phyloP scores from a whole-genome alignment of 148 eudicot species.

The Amaranthus cruentus region DNA sequence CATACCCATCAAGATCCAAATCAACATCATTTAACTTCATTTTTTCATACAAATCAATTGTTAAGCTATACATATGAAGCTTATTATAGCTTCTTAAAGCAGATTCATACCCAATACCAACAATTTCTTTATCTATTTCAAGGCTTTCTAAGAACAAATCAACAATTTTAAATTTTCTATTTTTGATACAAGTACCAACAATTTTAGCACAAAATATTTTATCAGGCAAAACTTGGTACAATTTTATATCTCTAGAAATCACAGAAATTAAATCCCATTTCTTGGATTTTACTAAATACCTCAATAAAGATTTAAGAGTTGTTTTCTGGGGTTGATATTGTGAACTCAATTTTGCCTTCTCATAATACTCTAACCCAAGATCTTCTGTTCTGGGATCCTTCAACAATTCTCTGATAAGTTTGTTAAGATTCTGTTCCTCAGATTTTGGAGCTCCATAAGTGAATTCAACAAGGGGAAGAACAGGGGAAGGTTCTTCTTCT shows the following conservation, averaged over 20 bases:
- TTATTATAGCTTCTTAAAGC: constrained; percentile 74
- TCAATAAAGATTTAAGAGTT: constrained; percentile 42
- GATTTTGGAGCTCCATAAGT: constrained; percentile 1
- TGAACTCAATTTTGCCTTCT: constrained; percentile 40
- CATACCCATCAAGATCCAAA: constrained; percentile 49
- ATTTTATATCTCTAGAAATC: constrained; percentile 41
- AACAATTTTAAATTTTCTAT: constrained; percentile 56
- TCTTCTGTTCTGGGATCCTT: constrained; percentile 41
- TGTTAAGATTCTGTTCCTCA: constrained; percentile 11
- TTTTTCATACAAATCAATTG: constrained; percentile 37
- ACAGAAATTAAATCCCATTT: constrained; percentile 45
- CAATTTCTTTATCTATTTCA: constrained; percentile 29
- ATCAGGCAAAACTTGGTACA: constrained; percentile 43
- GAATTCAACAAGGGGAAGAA: constrained; percentile 23
- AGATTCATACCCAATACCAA: constrained; percentile 38
- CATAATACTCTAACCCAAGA: constrained; percentile 48
- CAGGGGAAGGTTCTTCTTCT: constrained; percentile 26
- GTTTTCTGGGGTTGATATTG: constrained; percentile 44
- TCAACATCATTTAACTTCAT: constrained; percentile 36
- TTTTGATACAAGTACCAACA: constrained; percentile 49
- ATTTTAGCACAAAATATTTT: constrained; percentile 42
- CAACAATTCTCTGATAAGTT: constrained; percentile 18
- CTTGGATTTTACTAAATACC: constrained; percentile 45
- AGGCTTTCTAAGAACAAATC: constrained; percentile 38
- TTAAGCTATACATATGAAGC: constrained; percentile 81